Base-by-base conservation (phyloP, 371 early-diverging fungal species). In the Circinella umbellata region DNA sequence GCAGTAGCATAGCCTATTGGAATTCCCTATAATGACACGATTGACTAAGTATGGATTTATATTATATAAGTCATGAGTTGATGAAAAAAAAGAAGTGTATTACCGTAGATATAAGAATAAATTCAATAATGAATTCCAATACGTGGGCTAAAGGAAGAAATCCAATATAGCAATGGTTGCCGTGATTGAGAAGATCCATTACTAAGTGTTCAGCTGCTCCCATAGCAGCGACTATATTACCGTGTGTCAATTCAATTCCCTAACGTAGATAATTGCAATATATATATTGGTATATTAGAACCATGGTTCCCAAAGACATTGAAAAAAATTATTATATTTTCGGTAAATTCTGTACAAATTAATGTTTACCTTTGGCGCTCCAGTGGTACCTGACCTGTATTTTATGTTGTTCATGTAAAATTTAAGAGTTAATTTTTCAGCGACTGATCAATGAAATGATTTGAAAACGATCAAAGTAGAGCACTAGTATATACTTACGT, bases 111-210 rank as follows among this genome's bases (percentile, higher is more conserved):
- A 94, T 76, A 68, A 85, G 69, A 59, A 90, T 80, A 35, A 83
- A 78, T 67, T 93, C 91, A 20, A 93, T 83, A 18, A 91, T 74
- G 70, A 94, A 89, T 66, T 95, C 95, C 47, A 93, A 83, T 4
- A 92, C 92, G 79, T 99, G 99, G 7, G 98, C 96, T 5, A 96
- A 77, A 13, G 98, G 99, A 51, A 99, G 80, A 74, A 93, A 97
- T 0, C 94, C 94, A 51, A 98, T 86, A 68, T 96, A 85, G 6
- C 78, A 67, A 57, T 90, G 91, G 9, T 82, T 63, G 0, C 73
- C 82, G 27, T 79, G 51, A 7, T 75, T 46, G 9, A 86, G 37
- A n/a, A 77, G 69, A 48, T 83, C 81, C 34, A 78, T 71, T 1
- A 79, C 80, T 51, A 87, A 66, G 17, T 80, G 73, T 27, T 83